phyloP scores from a whole-genome alignment of 2,329 filamentous ascomycete species.

The Exophiala lecanii-corni region DNA sequence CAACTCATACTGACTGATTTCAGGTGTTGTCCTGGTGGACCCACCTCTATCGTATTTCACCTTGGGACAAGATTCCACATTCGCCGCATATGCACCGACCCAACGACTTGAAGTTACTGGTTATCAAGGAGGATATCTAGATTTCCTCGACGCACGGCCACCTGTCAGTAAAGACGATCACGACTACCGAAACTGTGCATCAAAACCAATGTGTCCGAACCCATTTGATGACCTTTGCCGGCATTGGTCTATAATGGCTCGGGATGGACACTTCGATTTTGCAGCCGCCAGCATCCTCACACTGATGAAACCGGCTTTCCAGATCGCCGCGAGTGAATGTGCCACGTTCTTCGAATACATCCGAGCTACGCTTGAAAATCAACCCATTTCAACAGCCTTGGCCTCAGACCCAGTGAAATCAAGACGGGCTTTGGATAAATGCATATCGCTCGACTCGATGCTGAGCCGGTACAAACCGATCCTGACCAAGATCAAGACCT shows the following conservation, averaged over 20 bases:
- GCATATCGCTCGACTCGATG: slow-evolving; percentile 21
- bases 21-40: slow-evolving; percentile 22
- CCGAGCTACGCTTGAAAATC: slow-evolving; percentile 15
- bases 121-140: slow-evolving; percentile 23
- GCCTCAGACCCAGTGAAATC: slow-evolving; percentile 13
- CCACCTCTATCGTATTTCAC: slow-evolving; percentile 22
- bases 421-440: slow-evolving; percentile 16
- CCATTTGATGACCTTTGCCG: slow-evolving; percentile 24
- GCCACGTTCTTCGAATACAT: slow-evolving; percentile 23
- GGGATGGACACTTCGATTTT: slow-evolving; percentile 14
- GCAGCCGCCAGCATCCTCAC: slow-evolving; percentile 13
- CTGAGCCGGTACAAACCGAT: slow-evolving; percentile 22
- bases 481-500: slow-evolving; percentile 20
- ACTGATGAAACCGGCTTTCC: slow-evolving; percentile 22
- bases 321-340: slow-evolving; percentile 23
- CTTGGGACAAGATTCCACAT: slow-evolving; percentile 14
- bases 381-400: slow-evolving; percentile 16
- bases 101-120: slow-evolving; percentile 18
- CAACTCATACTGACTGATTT: slow-evolving; percentile 2
- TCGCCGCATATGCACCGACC: slow-evolving; percentile 13
- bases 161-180: slow-evolving; percentile 15
- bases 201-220: slow-evolving; percentile 16
- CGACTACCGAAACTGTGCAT: slow-evolving; percentile 20
- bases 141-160: slow-evolving; percentile 18
- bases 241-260: slow-evolving; percentile 20